Evolutionary conservation across 495 filamentous ascomycete species (phyloP).

Genomic region (Cairneyella variabilis): DNA sequence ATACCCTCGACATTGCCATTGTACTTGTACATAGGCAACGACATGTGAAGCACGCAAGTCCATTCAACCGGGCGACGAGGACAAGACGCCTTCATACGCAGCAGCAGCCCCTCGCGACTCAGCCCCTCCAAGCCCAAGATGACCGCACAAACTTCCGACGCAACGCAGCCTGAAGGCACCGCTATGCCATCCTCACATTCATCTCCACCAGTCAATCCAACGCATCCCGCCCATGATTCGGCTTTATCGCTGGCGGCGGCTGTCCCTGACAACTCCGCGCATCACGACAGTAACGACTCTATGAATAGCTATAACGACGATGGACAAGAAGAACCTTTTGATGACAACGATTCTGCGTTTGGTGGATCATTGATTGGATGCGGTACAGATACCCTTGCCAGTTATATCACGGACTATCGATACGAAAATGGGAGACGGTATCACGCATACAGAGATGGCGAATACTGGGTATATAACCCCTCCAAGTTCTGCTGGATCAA

Average conservation of each 20-base stretch:
- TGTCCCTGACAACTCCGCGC: not conserved
- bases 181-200: not conserved
- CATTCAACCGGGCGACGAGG: conserved; percentile 2
- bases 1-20: not conserved
- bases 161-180: not conserved
- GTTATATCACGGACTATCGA: conserved; percentile 20
- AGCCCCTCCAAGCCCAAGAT: not conserved
- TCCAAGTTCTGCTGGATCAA: not conserved
- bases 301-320: not conserved
- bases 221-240: not conserved
- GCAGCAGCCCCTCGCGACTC: not conserved
- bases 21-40: too few species aligned
- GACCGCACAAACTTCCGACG: not conserved
- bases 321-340: not conserved
- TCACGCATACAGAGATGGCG: conserved; percentile 26
- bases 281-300: not conserved
- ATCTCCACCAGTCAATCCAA: not conserved
- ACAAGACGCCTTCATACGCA: not conserved
- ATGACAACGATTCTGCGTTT: conserved; percentile 19
- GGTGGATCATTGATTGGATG: conserved; percentile 17
- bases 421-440: conserved; percentile 28
- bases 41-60: conserved; percentile 3
- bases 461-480: conserved; percentile 24
- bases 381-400: conserved; percentile 23
- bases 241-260: conserved; percentile 7